Conservation (phyloP, 2,329 filamentous ascomycete species). For the Penicillium sp. region DNA sequence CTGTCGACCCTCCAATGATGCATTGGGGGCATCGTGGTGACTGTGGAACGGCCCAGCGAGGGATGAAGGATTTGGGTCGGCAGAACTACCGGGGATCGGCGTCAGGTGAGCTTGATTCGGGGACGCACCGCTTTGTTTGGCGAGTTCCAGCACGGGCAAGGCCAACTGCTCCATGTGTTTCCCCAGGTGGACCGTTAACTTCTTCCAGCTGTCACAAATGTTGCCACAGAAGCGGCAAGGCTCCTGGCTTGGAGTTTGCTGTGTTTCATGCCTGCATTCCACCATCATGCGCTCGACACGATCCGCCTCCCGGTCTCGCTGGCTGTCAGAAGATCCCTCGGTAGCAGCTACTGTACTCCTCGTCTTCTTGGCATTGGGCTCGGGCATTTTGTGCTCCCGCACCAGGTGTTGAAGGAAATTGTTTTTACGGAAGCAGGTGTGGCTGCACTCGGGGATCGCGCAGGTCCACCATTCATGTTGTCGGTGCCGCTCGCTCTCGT, state of each 20-base stretch:
- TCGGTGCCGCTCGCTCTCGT: conserved; percentile 87
- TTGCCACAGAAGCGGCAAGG: conserved; percentile 85
- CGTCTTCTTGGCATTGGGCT: conserved; percentile 72
- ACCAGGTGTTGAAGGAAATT: conserved; percentile 93
- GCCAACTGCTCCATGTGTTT: conserved; percentile 94
- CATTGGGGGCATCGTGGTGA: conserved; percentile 5
- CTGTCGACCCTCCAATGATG: neutral
- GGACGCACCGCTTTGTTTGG: conserved; percentile 43
- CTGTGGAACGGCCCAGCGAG: conserved; percentile 8
- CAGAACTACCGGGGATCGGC: conserved; percentile 1
- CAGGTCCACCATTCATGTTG: conserved; percentile 91
- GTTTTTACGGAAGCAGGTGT: conserved; percentile 81
- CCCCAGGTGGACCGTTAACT: conserved; percentile 85
- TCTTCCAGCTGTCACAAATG: conserved; percentile 81
- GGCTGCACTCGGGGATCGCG: conserved; percentile 73
- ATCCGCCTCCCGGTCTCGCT: conserved; percentile 49
- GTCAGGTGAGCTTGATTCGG: conserved; percentile 10
- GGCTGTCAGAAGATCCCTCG: conserved; percentile 26
- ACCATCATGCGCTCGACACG: conserved; percentile 76
- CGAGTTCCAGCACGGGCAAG: conserved; percentile 66
- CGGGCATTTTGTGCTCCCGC: conserved; percentile 80
- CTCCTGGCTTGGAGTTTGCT: conserved; percentile 66
- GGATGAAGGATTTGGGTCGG: neutral
- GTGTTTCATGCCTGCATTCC: conserved; percentile 68
- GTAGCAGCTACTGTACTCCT: conserved; percentile 54